Conservation (phyloP, 2,329 filamentous ascomycete species). For the Tolypocladium cylindrosporum region DNA sequence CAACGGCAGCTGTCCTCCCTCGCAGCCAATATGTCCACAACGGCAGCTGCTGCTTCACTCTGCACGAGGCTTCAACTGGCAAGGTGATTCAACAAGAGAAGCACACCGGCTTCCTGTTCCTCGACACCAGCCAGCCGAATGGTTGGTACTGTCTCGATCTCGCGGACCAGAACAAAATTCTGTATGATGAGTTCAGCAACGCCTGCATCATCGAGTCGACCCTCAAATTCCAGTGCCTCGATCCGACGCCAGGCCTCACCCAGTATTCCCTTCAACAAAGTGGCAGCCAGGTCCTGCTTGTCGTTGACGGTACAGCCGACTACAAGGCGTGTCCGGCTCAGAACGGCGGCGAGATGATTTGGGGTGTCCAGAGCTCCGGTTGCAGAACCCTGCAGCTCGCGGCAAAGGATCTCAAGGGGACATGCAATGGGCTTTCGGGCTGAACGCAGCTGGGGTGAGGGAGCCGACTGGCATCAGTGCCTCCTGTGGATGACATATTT, state of each 20-base stretch:
- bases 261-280: slow-evolving; percentile 15
- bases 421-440: slow-evolving; percentile 7
- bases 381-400: slow-evolving; percentile 15
- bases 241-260: slow-evolving; percentile 18
- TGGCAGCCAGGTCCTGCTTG: slow-evolving; percentile 11
- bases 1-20: slow-evolving; percentile 10
- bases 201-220: slow-evolving; percentile 20
- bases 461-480: neutral
- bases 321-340: slow-evolving; percentile 17
- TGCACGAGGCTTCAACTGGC: slow-evolving; percentile 14
- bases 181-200: slow-evolving; percentile 17
- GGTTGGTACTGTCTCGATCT: slow-evolving; percentile 23
- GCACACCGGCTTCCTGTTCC: slow-evolving; percentile 14
- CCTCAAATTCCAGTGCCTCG: slow-evolving; percentile 19
- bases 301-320: slow-evolving; percentile 11
- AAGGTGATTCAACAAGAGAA: slow-evolving; percentile 15
- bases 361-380: slow-evolving; percentile 8
- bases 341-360: slow-evolving; percentile 13
- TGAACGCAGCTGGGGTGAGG: neutral
- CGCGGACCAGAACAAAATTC: slow-evolving; percentile 11
- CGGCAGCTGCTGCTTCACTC: slow-evolving; percentile 20
- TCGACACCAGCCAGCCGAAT: slow-evolving; percentile 11
- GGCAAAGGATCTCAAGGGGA: slow-evolving; percentile 15
- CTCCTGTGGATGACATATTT: neutral
- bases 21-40: slow-evolving; percentile 1